A percentile compares a stretch with the other conserved stretches of the same genome.
These are phyloP conservation scores for Globisporangium cystogenes DNA, from an alignment of 352 stramenopile genomes.

Conservation along the genomic window DNA sequence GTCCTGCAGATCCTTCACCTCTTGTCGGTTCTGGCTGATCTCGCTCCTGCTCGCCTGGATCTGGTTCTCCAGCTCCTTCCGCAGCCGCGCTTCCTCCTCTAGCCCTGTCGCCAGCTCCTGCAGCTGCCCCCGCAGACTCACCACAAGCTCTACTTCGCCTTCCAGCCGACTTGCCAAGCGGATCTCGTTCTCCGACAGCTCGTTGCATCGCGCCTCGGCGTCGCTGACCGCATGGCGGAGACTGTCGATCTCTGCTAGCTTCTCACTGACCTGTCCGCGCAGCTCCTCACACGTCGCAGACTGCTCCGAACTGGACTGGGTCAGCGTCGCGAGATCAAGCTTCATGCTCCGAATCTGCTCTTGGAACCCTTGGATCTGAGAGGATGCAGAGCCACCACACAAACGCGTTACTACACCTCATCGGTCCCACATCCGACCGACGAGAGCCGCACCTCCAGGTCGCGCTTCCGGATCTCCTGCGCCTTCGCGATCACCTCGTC, in stretches of 20 bases:
- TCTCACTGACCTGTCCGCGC: constrained; percentile 26
- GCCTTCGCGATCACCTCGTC: constrained; percentile 76
- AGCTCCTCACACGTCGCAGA: constrained; percentile 30
- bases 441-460: constrained; percentile 32
- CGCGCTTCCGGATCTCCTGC: constrained; percentile 55
- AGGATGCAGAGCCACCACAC: too few species aligned
- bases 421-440: too few species aligned
- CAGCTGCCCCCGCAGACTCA: constrained; percentile 41
- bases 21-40: constrained; percentile 42
- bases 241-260: constrained; percentile 21
- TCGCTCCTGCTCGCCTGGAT: constrained; percentile 42
- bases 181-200: constrained; percentile 48
- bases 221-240: constrained; percentile 32
- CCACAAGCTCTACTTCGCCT: constrained; percentile 30
- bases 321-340: constrained; percentile 35
- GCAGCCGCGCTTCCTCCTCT: constrained; percentile 27
- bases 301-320: constrained; percentile 46
- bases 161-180: constrained; percentile 32
- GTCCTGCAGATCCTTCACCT: constrained; percentile 46
- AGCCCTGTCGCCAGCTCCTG: constrained; percentile 33
- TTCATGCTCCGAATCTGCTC: constrained; percentile 40
- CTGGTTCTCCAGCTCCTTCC: constrained; percentile 31
- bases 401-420: background rate
- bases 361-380: constrained; percentile 41
- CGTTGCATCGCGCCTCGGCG: constrained; percentile 41